phyloP scores from a whole-genome alignment of 257 asterid species.

The Solanum ossicruentum region DNA sequence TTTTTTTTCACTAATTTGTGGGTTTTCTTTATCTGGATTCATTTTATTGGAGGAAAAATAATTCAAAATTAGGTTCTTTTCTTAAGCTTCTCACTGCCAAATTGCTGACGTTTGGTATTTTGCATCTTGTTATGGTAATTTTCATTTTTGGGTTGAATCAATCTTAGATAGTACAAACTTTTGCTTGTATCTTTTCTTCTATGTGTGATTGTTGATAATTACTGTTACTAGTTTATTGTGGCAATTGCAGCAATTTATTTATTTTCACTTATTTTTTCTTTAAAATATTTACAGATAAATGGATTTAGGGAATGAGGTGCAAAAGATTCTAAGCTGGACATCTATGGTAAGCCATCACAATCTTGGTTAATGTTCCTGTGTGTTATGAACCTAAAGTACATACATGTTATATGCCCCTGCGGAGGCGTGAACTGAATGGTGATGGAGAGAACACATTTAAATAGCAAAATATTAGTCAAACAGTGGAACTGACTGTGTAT shows the following conservation, averaged over 20 bases:
- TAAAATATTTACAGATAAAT: conserved; percentile 10
- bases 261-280: background rate
- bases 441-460: background rate
- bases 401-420: background rate
- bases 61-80: background rate
- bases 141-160: background rate
- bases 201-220: background rate
- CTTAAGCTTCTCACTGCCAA: background rate
- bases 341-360: conserved; percentile 10
- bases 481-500: background rate
- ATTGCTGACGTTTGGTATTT: background rate
- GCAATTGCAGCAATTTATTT: background rate
- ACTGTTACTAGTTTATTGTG: background rate
- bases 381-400: background rate
- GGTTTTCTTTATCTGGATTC: background rate
- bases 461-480: background rate
- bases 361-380: background rate
- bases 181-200: background rate
- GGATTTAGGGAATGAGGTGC: conserved; percentile 15
- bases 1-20: background rate
- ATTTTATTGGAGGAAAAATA: background rate
- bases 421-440: background rate
- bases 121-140: background rate
- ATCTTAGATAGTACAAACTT: background rate
- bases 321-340: conserved; percentile 10